Percentiles rank a stretch among this genome's conserved stretches.
Evolutionary conservation across 305 asterid genomes (phyloP).

Genomic region (Solanum hybrid): DNA sequence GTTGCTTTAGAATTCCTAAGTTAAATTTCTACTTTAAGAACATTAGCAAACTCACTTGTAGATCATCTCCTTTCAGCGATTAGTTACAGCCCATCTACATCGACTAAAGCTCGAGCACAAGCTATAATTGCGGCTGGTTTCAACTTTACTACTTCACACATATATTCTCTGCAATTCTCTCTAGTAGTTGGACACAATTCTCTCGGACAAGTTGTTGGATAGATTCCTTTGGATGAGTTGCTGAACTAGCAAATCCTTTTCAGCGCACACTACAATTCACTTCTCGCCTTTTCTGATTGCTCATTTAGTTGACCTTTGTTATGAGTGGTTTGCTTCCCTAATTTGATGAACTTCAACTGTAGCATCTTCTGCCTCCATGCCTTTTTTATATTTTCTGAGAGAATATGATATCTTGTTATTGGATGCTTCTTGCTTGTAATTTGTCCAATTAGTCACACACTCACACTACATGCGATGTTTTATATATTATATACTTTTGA

Average conservation of each 20-base stretch:
- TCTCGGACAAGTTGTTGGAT: not conserved
- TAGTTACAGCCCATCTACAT: too few species aligned
- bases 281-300: not conserved
- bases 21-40: too few species aligned
- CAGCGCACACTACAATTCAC: not conserved
- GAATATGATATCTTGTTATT: not conserved
- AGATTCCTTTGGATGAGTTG: not conserved
- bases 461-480: not conserved
- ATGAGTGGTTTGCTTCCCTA: not conserved
- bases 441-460: not conserved
- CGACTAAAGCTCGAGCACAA: too few species aligned
- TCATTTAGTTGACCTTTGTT: not conserved
- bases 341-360: not conserved
- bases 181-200: not conserved
- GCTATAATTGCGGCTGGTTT: too few species aligned
- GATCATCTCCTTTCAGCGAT: too few species aligned
- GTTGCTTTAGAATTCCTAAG: too few species aligned
- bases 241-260: not conserved
- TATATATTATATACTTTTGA: not conserved
- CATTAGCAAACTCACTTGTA: too few species aligned
- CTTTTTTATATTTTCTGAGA: not conserved
- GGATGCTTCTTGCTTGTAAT: not conserved
- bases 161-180: not conserved
- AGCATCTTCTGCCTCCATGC: not conserved
- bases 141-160: not conserved